A percentile compares a stretch with the other conserved stretches of the same genome.
Evolutionary conservation across 805 yeast genomes (phyloP).

Genomic region (Yarrowia bubula): DNA sequence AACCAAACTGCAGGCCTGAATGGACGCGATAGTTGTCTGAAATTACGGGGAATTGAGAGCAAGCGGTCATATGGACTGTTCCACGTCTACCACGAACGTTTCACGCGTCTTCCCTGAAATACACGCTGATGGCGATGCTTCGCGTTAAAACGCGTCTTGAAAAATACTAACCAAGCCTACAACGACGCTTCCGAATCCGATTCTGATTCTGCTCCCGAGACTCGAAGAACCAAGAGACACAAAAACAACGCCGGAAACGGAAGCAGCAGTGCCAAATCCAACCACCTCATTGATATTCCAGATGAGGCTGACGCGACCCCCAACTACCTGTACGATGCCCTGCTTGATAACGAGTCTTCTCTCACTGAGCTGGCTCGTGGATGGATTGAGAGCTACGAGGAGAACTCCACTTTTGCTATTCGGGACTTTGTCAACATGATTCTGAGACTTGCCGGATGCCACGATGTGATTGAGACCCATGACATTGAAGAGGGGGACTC

Average conservation of each 20-base stretch:
- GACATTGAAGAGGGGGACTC: constrained; percentile 70
- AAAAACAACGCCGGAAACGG: neutral
- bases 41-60: no score
- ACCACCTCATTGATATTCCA: constrained; percentile 12
- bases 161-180: constrained; percentile 5
- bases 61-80: no score
- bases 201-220: neutral
- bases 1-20: no score
- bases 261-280: neutral
- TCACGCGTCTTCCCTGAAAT: no score
- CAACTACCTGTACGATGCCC: constrained; percentile 41
- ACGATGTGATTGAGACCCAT: constrained; percentile 64
- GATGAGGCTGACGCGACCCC: constrained; percentile 24
- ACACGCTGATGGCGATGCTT: no score
- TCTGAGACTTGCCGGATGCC: constrained; percentile 69
- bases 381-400: constrained; percentile 56
- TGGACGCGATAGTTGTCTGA: neutral
- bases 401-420: constrained; percentile 49
- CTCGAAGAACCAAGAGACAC: constrained; percentile 15
- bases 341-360: constrained; percentile 50
- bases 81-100: no score
- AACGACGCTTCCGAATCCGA: constrained; percentile 10
- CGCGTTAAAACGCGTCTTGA: neutral
- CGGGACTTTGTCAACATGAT: constrained; percentile 66
- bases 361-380: constrained; percentile 52